A percentile compares a stretch with the other conserved stretches of the same genome.
phyloP scores from a whole-genome alignment of 352 stramenopile genomes.

The Globisporangium mamillatum region DNA sequence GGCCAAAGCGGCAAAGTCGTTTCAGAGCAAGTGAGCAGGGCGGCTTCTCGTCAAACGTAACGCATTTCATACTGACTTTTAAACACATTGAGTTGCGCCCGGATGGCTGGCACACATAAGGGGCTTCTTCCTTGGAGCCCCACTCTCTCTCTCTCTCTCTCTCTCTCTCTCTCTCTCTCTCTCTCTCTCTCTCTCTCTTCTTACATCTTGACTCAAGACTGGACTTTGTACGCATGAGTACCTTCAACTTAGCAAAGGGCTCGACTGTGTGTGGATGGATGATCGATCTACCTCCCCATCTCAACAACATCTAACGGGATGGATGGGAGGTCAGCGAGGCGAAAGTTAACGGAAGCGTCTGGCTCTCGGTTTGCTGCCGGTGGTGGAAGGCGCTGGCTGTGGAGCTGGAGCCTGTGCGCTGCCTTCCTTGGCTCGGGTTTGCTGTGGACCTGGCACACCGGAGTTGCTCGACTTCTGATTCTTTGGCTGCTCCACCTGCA shows the following conservation, averaged over 20 bases:
- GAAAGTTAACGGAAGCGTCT: slow-evolving; percentile 2
- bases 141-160: background rate
- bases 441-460: background rate
- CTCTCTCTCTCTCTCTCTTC: too few relatives aligned
- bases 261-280: background rate
- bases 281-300: background rate
- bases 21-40: background rate
- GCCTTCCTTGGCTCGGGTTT: background rate
- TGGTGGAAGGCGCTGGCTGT: background rate
- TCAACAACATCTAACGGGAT: background rate
- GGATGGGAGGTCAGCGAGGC: background rate
- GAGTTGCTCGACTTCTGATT: background rate
- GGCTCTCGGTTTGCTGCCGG: background rate
- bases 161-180: too few relatives aligned
- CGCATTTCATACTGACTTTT: background rate
- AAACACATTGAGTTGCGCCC: background rate
- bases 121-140: background rate
- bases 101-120: background rate
- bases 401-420: background rate
- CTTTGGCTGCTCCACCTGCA: background rate
- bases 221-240: background rate
- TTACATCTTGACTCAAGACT: background rate
- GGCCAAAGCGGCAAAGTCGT: background rate
- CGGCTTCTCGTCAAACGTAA: too few relatives aligned
- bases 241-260: background rate